Base-by-base conservation (phyloP, 192 early-diverging fungal species). In the Umbelopsis isabellina region DNA sequence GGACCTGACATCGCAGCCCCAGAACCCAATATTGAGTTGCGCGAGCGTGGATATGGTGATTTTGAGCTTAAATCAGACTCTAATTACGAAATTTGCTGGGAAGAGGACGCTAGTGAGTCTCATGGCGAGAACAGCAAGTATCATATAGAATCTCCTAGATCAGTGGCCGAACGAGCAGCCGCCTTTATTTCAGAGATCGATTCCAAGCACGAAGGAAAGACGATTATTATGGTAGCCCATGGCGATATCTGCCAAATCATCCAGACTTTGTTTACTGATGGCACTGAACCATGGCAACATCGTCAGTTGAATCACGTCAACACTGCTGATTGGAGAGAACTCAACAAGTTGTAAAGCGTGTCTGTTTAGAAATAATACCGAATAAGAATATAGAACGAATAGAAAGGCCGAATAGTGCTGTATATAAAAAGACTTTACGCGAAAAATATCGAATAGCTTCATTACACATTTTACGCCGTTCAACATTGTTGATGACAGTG, bases 31-130 rank as follows among this genome's bases (percentile, higher is more conserved):
- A 49, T 67, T 2, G 69, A 70, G 12, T 82, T 89, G n/a, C 74
- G 84, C 21, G 87, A 89, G 51, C 75, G 87, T 13, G 80, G 73
- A 47, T 89, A 85, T 76, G 87, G 87, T 12, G 72, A 83, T 9
- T 85, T 82, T 64, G 87, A 89, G 46, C 82, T 86, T 75, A 51
- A 70, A 25, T 69, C 76, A 9, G 82, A 82, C 20, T 49, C 66
- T 10, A 66, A 77, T 11, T 89, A 89, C 46, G 44, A 72, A 1
- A 10, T 11, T 2, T 81, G 82, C 1, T 89, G 86, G 84, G 67
- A 44, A 0, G 73, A 72, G 23, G 87, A 89, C 64, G 75, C 48
- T 0, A 21, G 41, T 10, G 67, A 69, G 25, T 64, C 65, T 1
- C 72, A 74, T 51, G 73, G 77, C 5, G 69, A 74, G 53, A 44